Evolutionary conservation across 306 rosid species (phyloP), one percentile per base, ranked within the genome.

Genomic region (Lupinus albus): DNA sequence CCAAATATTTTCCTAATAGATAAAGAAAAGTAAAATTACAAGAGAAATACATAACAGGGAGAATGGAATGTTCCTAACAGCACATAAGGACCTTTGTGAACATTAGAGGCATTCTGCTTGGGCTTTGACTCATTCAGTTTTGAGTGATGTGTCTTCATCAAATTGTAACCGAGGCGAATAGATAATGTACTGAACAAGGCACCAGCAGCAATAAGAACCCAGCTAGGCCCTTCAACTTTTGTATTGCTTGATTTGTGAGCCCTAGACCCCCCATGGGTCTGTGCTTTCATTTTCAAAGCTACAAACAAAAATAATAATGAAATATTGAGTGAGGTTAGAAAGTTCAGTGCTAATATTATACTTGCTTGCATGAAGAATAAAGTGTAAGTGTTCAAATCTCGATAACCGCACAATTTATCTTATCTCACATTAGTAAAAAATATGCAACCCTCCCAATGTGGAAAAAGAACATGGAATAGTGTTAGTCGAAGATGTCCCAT

Each of bases 181-280:
- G 98, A 92, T 70, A 89, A 63, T 0, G 93, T 83, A 74, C 95
- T 92, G 72, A 92, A 78, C 80, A 92, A 75, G 71, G 93, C 98
- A 73, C 95, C 95, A 2, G 93, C 96, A 51, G 95, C 98, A 83
- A 92, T 87, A 54, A 92, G 84, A 67, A 92, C 69, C 98, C 95
- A 92, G 64, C 83, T 84, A 56, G 88, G 82, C 14, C 96, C 95
- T 66, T 89, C 89, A n/a, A 76, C 81, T 47, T 77, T 86, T 60
- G 39, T 21, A 77, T 80, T 49, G 58, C 49, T 81, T 10, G 78
- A 67, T 68, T 82, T 92, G 54, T 84, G 84, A 81, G 74, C 82
- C 79, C 87, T 82, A 59, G 95, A 70, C 32, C 77, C 73, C 74
- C 72, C 87, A 41, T 67, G 80, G 62, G 80, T 55, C 59, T 81